A percentile compares a stretch with the other conserved stretches of the same genome.
Evolutionary conservation across 106 monocot species (phyloP).

Genomic region (Dendrobium huoshanense): DNA sequence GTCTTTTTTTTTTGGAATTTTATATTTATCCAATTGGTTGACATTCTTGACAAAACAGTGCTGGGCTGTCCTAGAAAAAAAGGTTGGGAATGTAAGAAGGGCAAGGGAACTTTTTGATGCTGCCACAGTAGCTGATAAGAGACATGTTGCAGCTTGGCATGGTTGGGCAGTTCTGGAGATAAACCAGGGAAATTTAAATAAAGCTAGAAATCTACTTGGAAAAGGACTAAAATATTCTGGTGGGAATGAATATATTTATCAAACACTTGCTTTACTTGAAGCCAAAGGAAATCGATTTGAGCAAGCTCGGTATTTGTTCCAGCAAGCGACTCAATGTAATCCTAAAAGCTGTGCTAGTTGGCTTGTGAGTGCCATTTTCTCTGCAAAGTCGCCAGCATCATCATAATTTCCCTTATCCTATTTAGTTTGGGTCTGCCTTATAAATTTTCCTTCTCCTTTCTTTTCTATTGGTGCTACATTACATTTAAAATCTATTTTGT

Average conservation of each 20-base stretch:
- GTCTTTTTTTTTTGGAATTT: too few relatives aligned
- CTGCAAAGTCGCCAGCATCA: too few relatives aligned
- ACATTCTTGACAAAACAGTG: slow-evolving; percentile 38
- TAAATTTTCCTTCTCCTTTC: not conserved
- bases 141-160: slow-evolving; percentile 94
- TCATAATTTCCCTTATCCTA: too few relatives aligned
- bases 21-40: slow-evolving; percentile 1
- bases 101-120: slow-evolving; percentile 98
- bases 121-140: slow-evolving; percentile 93
- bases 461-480: not conserved
- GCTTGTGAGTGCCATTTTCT: slow-evolving; percentile 63
- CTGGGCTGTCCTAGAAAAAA: slow-evolving; percentile 95
- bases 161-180: slow-evolving; percentile 97
- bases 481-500: not conserved
- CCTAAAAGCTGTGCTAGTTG: slow-evolving; percentile 99
- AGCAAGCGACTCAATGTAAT: slow-evolving; percentile 74
- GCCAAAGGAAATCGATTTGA: slow-evolving; percentile 69
- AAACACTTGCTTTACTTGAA: slow-evolving; percentile 95
- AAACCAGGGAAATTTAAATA: slow-evolving; percentile 82
- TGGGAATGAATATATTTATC: slow-evolving; percentile 96
- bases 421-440: not conserved
- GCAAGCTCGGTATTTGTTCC: slow-evolving; percentile 79
- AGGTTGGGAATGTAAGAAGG: slow-evolving; percentile 57
- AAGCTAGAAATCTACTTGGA: slow-evolving; percentile 82
- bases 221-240: slow-evolving; percentile 85